Percentiles rank a stretch among this genome's conserved stretches.
These are phyloP conservation scores for Bondarzewia mesenterica DNA, from an alignment of 1,284 basidiomycete species.

Conservation along the genomic window DNA sequence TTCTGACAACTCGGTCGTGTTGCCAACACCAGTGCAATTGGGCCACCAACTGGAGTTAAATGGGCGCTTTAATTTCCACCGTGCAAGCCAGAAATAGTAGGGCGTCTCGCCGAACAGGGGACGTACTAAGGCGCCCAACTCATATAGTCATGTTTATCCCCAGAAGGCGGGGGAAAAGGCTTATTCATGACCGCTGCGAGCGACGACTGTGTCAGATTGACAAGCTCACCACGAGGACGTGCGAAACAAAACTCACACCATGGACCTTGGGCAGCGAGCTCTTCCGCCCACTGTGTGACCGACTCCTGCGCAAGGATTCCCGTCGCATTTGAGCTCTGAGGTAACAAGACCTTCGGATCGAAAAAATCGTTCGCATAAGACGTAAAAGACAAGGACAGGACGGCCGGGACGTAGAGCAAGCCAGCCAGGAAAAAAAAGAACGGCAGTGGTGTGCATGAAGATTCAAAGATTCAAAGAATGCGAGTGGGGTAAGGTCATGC, in stretches of 20 bases:
- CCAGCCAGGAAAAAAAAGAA: conserved; percentile 9
- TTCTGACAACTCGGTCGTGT: conserved; percentile 36
- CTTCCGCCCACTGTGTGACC: conserved; percentile 36
- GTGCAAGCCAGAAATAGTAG: too few relatives aligned
- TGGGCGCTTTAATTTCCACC: not conserved
- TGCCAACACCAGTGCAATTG: conserved; percentile 33
- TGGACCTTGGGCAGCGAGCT: conserved; percentile 33
- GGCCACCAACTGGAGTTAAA: conserved; percentile 43
- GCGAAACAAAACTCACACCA: conserved; percentile 34
- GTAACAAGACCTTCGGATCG: conserved; percentile 38
- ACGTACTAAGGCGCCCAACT: conserved; percentile 51
- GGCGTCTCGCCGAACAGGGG: too few relatives aligned
- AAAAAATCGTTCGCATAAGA: conserved; percentile 49
- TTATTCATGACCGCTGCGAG: conserved; percentile 26
- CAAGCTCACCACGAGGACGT: not conserved
- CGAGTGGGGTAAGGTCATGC: too few relatives aligned
- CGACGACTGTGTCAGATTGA: not conserved
- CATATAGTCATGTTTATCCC: conserved; percentile 40
- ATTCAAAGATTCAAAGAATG: too few relatives aligned
- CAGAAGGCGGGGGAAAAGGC: conserved; percentile 31
- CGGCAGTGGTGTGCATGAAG: too few relatives aligned
- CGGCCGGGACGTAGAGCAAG: conserved; percentile 13
- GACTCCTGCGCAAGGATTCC: conserved; percentile 35
- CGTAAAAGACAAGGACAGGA: conserved; percentile 12
- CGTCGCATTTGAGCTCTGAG: conserved; percentile 25